phyloP scores from a whole-genome alignment of 23 red algal species.

The Gracilariopsis chorda region DNA sequence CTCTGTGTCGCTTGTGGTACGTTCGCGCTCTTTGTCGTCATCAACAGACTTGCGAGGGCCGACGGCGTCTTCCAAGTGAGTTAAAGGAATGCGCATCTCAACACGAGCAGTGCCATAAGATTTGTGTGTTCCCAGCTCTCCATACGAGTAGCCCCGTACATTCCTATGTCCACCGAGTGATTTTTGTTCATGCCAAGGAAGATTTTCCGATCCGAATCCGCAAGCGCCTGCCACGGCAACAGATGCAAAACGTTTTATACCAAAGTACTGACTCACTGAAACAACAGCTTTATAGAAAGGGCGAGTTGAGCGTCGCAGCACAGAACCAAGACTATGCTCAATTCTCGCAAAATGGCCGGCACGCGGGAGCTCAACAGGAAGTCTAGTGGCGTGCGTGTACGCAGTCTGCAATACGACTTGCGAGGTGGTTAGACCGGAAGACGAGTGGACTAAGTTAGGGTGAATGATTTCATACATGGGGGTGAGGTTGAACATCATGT shows the following conservation, averaged over 20 bases:
- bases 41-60: neutral
- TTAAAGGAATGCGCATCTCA: constrained; percentile 46
- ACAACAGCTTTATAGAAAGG: constrained; percentile 27
- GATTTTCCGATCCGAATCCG: constrained; percentile 45
- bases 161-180: constrained; percentile 53
- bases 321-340: constrained; percentile 4
- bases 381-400: constrained; percentile 11
- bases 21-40: neutral
- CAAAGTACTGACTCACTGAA: constrained; percentile 31
- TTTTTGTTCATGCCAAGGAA: constrained; percentile 72
- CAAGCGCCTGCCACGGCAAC: neutral
- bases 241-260: constrained; percentile 6
- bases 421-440: neutral
- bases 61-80: constrained; percentile 4
- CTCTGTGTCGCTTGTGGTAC: neutral
- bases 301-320: neutral
- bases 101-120: constrained; percentile 31
- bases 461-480: constrained; percentile 31
- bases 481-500: constrained; percentile 4
- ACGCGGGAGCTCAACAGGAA: constrained; percentile 30
- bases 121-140: constrained; percentile 53
- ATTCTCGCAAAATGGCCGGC: constrained; percentile 27
- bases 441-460: constrained; percentile 4
- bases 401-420: constrained; percentile 20
- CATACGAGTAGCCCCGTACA: constrained; percentile 53